Base-by-base conservation (phyloP, 164 flowering plant species). In the Brasenia schreberi region DNA sequence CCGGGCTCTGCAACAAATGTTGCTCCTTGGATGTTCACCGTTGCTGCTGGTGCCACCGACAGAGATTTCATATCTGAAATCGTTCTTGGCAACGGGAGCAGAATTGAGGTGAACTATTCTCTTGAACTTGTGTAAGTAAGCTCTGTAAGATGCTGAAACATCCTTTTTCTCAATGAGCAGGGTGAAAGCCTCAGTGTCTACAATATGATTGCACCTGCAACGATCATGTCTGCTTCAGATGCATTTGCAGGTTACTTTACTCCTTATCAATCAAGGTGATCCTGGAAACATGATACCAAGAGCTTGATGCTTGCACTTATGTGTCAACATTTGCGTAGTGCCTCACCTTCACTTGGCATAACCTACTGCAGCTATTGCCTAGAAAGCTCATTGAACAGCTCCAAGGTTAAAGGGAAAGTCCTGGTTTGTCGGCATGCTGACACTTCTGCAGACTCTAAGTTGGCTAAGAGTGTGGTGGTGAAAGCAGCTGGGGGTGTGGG, bases 231-330 rank as follows among this genome's bases (percentile, higher is more conserved):
- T 66, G 96, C 90, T 65, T 78, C 96, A 27, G 78, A 81, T 58
- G 88, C 88, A 68, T 64, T 71, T 76, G 87, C 76, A 5, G 92
- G 88, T 66, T 84, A 84, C 67, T 89, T 89, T 65, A 87, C 91
- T 67, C 92, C 96, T 64, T 84, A 87, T 66, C 96, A 89, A 76
- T 84, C 96, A 80, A 86, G 96, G 96, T 89, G 84, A 83, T 77
- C 59, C 9, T 2, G 5, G 63, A 11, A 18, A 61, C 18, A 61
- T 18, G 18, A 18, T 18, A 14, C 63, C 63, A 61, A 61, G 19
- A 61, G 9, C 4, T 23, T 61, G 19, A 18, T 23, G 19, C 10
- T 61, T 61, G 33, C 63, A 11, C 23, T 10, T 18, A 11, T 61
- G 56, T 49, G 16, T 49, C 56, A 23, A 7, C 60, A n/a, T 61